Evolutionary conservation across 176 grass and related monocot species (phyloP), one percentile per base, ranked within the genome.

Genomic region (Zizania latifolia): DNA sequence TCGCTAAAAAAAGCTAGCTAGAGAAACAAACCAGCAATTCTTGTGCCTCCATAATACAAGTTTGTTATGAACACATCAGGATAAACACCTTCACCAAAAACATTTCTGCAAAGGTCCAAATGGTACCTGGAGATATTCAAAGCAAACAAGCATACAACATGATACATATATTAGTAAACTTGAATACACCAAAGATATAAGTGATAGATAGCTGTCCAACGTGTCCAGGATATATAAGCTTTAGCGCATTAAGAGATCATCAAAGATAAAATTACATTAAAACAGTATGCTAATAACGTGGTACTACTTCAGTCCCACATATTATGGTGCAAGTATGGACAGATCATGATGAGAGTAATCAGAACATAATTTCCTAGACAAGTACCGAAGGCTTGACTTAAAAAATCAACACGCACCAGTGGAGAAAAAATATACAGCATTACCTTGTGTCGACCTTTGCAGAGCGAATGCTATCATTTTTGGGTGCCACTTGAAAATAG

Each of bases 401-500:
- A 28, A 53, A 68, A 79, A 64, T 34, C 13, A 22, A 21, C 76
- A 80, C 5, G 62, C 22, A 30, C 10, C 0, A 2, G 45, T 11
- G 15, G 53, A 71, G 13, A 39, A 72, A 53, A 75, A 16, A 21
- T 46, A 67, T 30, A 8, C 14, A 22, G 53, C 8, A 59, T 58
- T 86, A 97, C 94, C 70, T 87, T 55, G 83, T 81, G 75, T 97
- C 60, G 56, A 97, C 34, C 74, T 84, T 83, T 70, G 76, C 3
- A 82, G 94, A 97, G 60, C 94, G 94, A 77, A 97, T 73, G 46
- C 83, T 89, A 82, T 89, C 90, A 75, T 82, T 93, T 79, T 87
- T 56, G 32, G 94, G 94, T 64, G 94, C 90, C 37, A 97, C 90
- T 89, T 97, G 94, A 65, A 97, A 97, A 80, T 89, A 97, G 57